Percentiles rank a stretch among this genome's conserved stretches.
phyloP scores from a whole-genome alignment of 306 rosid species.

The Oxytropis ochrocephala region DNA sequence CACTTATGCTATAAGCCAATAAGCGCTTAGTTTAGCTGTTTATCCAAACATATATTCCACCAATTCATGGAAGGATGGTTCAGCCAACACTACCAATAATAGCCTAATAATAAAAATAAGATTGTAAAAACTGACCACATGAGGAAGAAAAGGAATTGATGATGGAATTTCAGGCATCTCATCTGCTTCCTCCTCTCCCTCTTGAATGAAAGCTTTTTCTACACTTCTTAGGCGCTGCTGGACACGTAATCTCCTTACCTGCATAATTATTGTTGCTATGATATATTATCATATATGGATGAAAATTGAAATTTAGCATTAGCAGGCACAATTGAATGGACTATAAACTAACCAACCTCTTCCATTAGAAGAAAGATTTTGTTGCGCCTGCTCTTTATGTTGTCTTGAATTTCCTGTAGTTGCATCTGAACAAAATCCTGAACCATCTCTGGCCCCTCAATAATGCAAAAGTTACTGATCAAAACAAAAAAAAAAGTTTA shows the following conservation, averaged over 20 bases:
- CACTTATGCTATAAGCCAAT: too few species aligned
- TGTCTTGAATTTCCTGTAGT: slow-evolving; percentile 78
- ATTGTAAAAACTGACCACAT: slow-evolving; percentile 53
- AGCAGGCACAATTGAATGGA: background rate
- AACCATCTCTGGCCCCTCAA: slow-evolving; percentile 96
- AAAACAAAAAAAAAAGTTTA: background rate
- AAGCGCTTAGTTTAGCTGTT: too few species aligned
- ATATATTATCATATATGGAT: background rate
- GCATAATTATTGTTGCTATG: background rate
- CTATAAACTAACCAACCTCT: slow-evolving; percentile 46
- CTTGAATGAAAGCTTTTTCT: slow-evolving; percentile 26
- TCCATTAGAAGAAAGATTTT: slow-evolving; percentile 95
- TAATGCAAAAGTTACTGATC: slow-evolving; percentile 78
- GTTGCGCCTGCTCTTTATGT: slow-evolving; percentile 77
- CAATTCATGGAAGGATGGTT: background rate
- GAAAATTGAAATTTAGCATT: background rate
- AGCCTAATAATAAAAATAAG: background rate
- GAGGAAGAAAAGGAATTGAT: slow-evolving; percentile 83
- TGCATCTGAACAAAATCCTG: slow-evolving; percentile 95
- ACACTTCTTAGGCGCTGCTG: slow-evolving; percentile 59
- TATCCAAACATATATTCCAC: background rate
- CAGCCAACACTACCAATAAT: background rate
- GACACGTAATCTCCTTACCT: slow-evolving; percentile 93
- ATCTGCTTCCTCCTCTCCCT: slow-evolving; percentile 49
- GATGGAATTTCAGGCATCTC: slow-evolving; percentile 96